Percentiles rank a stretch among this genome's conserved stretches.
Evolutionary conservation across 78 protist species (phyloP).

Genomic region (Guillardia theta): DNA sequence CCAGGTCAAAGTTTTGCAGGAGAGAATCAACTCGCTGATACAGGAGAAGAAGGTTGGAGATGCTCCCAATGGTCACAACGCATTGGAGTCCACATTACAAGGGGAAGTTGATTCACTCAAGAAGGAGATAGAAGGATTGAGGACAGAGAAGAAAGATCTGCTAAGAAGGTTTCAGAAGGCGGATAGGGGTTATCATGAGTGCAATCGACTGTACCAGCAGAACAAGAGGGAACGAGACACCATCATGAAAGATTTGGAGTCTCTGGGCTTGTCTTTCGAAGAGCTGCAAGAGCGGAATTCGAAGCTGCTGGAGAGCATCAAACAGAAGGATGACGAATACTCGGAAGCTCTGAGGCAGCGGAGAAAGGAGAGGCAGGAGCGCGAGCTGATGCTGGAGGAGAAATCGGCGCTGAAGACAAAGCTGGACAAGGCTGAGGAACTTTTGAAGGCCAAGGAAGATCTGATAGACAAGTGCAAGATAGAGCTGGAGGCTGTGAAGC

Average conservation of each 20-base stretch:
- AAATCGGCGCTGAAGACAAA: not conserved
- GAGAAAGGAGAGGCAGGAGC: not conserved
- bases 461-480: not conserved
- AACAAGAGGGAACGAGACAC: not conserved
- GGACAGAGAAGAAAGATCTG: not conserved
- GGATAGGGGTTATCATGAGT: not conserved
- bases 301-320: not conserved
- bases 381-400: not conserved
- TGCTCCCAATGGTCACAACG: not conserved
- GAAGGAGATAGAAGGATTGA: not conserved
- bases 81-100: not conserved
- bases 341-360: not conserved
- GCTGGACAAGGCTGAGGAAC: constrained; percentile 17
- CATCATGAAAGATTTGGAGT: not conserved
- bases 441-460: not conserved
- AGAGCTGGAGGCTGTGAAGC: not conserved
- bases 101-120: not conserved
- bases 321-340: not conserved
- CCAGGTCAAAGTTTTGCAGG: not conserved
- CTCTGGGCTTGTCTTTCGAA: not conserved
- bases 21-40: not conserved
- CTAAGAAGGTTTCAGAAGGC: not conserved
- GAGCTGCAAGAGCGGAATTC: not conserved
- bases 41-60: not conserved
- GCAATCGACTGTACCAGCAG: constrained; percentile 11